These are phyloP conservation scores for Backusella australiensis DNA, from an alignment of 192 early-diverging fungal species.

Conservation along the genomic window DNA sequence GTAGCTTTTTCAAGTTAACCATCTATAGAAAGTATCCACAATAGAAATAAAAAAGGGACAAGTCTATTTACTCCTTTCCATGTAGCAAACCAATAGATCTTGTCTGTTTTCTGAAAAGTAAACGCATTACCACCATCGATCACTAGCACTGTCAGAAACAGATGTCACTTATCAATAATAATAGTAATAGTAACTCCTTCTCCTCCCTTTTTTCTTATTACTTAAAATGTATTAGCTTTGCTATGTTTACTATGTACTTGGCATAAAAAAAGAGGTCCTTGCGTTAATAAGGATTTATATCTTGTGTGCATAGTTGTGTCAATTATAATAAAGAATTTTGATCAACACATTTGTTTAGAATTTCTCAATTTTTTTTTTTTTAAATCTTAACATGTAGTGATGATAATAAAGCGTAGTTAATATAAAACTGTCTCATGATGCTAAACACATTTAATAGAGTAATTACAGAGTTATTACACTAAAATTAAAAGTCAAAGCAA, in stretches of 20 bases:
- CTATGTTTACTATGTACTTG: background rate
- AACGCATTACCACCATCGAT: background rate
- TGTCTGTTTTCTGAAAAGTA: background rate
- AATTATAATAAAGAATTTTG: background rate
- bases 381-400: background rate
- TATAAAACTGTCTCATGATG: background rate
- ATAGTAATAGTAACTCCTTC: background rate
- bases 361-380: background rate
- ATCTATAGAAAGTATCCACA: background rate
- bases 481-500: background rate
- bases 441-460: background rate
- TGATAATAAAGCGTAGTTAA: background rate
- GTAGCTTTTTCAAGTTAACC: background rate
- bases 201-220: background rate
- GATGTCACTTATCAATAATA: background rate
- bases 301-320: background rate
- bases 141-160: background rate
- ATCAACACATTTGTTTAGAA: background rate
- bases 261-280: background rate
- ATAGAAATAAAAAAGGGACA: slow-evolving; percentile 3
- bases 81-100: background rate
- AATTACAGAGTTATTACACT: background rate
- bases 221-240: background rate
- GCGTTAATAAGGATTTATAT: background rate
- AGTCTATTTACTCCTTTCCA: background rate